phyloP scores from a whole-genome alignment of 2,329 filamentous ascomycete genomes.

The Pseudogymnoascus sp. region DNA sequence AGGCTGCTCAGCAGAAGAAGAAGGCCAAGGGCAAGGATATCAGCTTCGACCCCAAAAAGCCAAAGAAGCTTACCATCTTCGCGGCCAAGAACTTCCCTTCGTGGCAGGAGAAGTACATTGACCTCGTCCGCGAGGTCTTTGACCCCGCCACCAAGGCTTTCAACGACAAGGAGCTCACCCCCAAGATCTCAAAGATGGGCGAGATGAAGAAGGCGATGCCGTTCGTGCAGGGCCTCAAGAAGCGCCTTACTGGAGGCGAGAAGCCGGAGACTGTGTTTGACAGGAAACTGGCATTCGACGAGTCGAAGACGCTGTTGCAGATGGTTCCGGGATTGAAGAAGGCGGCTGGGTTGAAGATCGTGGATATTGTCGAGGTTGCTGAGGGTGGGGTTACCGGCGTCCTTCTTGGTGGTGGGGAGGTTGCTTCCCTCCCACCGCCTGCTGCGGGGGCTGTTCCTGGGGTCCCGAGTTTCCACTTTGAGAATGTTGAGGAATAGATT shows the following conservation, averaged over 20 bases:
- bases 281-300: conserved; percentile 79
- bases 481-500: conserved; percentile 54
- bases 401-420: conserved; percentile 43
- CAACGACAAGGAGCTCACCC: conserved; percentile 75
- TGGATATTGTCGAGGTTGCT: conserved; percentile 64
- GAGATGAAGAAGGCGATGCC: conserved; percentile 99
- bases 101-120: conserved; percentile 89
- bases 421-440: conserved; percentile 44
- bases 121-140: conserved; percentile 65
- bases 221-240: conserved; percentile 83
- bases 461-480: conserved; percentile 72
- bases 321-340: conserved; percentile 76
- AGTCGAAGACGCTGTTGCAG: conserved; percentile 62
- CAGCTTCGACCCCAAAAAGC: conserved; percentile 79
- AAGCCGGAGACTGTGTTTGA: conserved; percentile 62
- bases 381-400: conserved; percentile 62
- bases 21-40: conserved; percentile 85
- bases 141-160: conserved; percentile 50
- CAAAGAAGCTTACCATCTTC: conserved; percentile 86
- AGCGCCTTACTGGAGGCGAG: conserved; percentile 65
- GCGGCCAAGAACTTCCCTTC: conserved; percentile 69
- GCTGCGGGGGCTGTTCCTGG: conserved; percentile 76
- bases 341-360: conserved; percentile 58
- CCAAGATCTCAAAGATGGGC: conserved; percentile 69
- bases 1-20: conserved; percentile 76